These are phyloP conservation scores for Paramecium octaurelia DNA, from an alignment of 73 alveolate genomes.

Conservation along the genomic window DNA sequence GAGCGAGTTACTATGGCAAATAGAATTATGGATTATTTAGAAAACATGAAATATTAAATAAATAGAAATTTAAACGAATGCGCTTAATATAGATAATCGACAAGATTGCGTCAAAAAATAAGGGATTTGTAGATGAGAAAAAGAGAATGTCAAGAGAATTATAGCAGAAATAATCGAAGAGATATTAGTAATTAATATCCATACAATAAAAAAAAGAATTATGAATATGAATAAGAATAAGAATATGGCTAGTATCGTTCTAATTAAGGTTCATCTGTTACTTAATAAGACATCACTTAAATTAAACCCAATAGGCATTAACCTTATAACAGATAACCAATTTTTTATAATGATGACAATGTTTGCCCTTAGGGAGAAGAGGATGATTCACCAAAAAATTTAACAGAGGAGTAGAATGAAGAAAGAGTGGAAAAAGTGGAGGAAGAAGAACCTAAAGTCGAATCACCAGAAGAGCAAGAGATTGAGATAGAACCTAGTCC, in stretches of 20 bases:
- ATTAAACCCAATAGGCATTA: neutral
- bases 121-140: neutral
- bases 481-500: neutral
- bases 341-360: neutral
- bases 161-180: neutral
- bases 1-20: constrained; percentile 14
- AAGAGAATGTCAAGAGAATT: neutral
- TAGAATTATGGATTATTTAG: neutral
- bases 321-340: neutral
- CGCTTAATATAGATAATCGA: neutral
- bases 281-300: neutral
- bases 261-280: neutral
- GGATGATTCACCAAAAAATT: neutral
- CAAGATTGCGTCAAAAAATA: neutral
- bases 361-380: neutral
- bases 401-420: neutral
- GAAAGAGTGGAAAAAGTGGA: no score
- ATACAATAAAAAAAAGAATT: neutral
- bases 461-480: neutral
- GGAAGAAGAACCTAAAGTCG: neutral
- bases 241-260: neutral
- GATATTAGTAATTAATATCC: neutral
- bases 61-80: neutral
- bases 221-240: neutral
- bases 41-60: neutral